Percentiles rank a stretch among this genome's conserved stretches.
Evolutionary conservation across 371 early-diverging fungal species (phyloP).

Genomic region (Lichtheimia hyalospora): DNA sequence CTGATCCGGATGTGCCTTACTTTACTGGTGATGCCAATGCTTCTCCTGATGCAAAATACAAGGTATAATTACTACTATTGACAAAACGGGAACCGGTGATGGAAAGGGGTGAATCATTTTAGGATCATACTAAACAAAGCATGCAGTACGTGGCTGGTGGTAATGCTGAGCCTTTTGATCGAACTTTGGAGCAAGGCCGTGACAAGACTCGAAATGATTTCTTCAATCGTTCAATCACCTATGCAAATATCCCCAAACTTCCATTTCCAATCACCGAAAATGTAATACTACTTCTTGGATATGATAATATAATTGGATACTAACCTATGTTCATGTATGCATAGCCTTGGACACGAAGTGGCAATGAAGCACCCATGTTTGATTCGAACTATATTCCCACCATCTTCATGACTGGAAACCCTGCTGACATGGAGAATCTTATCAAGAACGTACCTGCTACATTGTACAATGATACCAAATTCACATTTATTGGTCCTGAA

Average conservation of each 20-base stretch:
- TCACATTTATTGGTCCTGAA: conserved; percentile 49
- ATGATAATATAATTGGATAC: conserved; percentile 2
- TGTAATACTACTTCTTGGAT: conserved; percentile 3
- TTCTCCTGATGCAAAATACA: conserved; percentile 36
- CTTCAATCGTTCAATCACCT: conserved; percentile 46
- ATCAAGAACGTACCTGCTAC: conserved; percentile 31
- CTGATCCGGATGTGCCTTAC: conserved; percentile 49
- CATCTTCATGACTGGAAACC: conserved; percentile 42
- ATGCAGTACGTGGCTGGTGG: conserved; percentile 48
- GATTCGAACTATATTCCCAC: conserved; percentile 58
- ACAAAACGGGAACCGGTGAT: background rate
- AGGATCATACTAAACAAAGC: background rate
- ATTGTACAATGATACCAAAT: conserved; percentile 22
- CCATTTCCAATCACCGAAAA: conserved; percentile 50
- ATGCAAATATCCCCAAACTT: conserved; percentile 54
- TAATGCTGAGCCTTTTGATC: conserved; percentile 43
- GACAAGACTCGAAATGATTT: conserved; percentile 52
- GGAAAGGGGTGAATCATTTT: background rate
- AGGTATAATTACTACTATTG: conserved; percentile 22
- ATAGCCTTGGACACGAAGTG: conserved; percentile 46
- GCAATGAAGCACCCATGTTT: conserved; percentile 38
- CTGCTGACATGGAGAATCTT: conserved; percentile 26
- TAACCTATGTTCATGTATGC: conserved; percentile 12
- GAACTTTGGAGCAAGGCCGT: conserved; percentile 32
- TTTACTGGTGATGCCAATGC: conserved; percentile 50